phyloP scores from a whole-genome alignment of 2,329 filamentous ascomycete genomes.

The Corynespora cassiicola region DNA sequence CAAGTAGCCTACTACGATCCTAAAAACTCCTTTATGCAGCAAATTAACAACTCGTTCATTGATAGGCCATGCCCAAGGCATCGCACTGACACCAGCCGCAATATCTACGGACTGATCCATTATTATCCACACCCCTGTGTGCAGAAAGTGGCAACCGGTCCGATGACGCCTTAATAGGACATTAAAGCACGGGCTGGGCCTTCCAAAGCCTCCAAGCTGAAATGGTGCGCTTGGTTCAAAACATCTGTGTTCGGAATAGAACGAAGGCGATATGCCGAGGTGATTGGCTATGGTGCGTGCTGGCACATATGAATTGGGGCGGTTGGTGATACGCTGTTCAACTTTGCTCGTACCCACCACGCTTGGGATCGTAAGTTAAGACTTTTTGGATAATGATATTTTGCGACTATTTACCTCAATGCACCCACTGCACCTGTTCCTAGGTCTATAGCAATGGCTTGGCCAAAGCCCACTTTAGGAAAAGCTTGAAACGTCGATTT shows the following conservation, averaged over 20 bases:
- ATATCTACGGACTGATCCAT: constrained; percentile 41
- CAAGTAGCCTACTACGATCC: constrained; percentile 32
- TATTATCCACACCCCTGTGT: constrained; percentile 32
- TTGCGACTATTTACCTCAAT: constrained; percentile 9
- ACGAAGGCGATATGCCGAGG: constrained; percentile 23
- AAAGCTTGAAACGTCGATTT: constrained; percentile 24
- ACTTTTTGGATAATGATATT: not conserved
- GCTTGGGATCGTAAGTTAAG: constrained; percentile 15
- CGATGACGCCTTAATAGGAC: constrained; percentile 39
- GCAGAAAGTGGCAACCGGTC: constrained; percentile 37
- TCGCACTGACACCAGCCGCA: constrained; percentile 30
- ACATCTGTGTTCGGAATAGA: constrained; percentile 21
- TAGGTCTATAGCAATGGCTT: constrained; percentile 25
- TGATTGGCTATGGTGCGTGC: constrained; percentile 34
- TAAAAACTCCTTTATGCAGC: constrained; percentile 36
- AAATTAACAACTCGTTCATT: constrained; percentile 41
- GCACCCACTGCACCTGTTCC: constrained; percentile 21
- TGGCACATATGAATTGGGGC: constrained; percentile 38
- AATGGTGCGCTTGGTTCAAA: constrained; percentile 35
- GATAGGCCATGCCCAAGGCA: constrained; percentile 43
- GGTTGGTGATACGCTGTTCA: constrained; percentile 35
- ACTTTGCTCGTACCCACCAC: constrained; percentile 35
- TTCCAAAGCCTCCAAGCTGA: constrained; percentile 35
- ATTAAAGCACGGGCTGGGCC: constrained; percentile 32
- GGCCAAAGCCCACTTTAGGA: constrained; percentile 23